Evolutionary conservation across 2,329 filamentous ascomycete species (phyloP).

Genomic region (Kalmusia sp.): DNA sequence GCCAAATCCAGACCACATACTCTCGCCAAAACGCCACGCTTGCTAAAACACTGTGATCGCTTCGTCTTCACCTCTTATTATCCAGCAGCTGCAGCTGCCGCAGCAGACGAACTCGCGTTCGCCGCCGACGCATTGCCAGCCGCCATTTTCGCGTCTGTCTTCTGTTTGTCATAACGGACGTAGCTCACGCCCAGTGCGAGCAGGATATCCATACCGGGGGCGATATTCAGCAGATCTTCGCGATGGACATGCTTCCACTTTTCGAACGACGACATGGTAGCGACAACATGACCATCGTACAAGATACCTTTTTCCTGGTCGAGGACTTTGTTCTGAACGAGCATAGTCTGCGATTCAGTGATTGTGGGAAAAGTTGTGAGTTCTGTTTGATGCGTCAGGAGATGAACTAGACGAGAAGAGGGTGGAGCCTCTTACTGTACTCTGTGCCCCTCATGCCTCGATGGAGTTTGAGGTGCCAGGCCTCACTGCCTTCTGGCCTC

Average conservation of each 20-base stretch:
- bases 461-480: constrained; percentile 23
- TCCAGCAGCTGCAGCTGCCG: background rate
- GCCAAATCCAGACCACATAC: no score
- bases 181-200: constrained; percentile 24
- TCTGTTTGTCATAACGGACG: constrained; percentile 23
- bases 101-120: background rate
- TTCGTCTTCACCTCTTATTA: no score
- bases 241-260: constrained; percentile 15
- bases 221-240: constrained; percentile 20
- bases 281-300: constrained; percentile 17
- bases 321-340: constrained; percentile 20
- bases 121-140: background rate
- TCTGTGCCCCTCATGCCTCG: constrained; percentile 12
- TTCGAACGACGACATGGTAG: constrained; percentile 17
- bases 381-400: constrained; percentile 2
- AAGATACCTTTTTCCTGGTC: constrained; percentile 25
- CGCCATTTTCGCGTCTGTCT: constrained; percentile 14
- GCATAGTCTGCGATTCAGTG: background rate
- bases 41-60: no score
- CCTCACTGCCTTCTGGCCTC: constrained; percentile 17
- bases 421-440: constrained; percentile 18
- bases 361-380: constrained; percentile 14
- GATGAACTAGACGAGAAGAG: background rate
- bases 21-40: background rate
- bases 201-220: constrained; percentile 30